phyloP scores from a whole-genome alignment of 225 moss, liverwort and hornwort genomes.

The Pseudoscleropodium purum region DNA sequence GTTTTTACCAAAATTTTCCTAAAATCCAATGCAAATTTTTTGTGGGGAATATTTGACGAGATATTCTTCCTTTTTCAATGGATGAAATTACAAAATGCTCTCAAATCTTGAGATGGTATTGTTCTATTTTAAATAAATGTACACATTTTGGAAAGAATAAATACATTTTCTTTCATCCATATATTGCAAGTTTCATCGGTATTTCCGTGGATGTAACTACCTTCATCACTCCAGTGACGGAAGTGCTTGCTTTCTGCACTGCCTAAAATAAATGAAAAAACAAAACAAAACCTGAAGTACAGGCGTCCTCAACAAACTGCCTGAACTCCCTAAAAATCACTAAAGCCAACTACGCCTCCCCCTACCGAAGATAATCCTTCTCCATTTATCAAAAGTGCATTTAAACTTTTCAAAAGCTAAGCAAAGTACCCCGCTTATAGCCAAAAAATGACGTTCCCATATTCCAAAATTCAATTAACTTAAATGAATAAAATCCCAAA shows the following conservation, averaged over 20 bases:
- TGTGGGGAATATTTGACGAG: rapidly evolving
- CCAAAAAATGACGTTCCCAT: too few species aligned
- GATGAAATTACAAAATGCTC: background rate
- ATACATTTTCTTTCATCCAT: too few species aligned
- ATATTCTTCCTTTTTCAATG: background rate
- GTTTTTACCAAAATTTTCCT: too few species aligned
- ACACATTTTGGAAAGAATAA: too few species aligned
- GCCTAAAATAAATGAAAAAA: background rate
- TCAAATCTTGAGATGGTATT: rapidly evolving
- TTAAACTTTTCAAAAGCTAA: background rate
- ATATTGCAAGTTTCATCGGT: background rate
- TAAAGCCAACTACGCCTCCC: background rate
- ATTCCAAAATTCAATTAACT: background rate
- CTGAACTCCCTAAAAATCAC: background rate
- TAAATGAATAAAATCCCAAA: background rate
- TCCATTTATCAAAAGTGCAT: background rate
- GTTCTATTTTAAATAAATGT: background rate
- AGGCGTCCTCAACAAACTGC: background rate
- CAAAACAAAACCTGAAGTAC: background rate
- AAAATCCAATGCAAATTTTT: rapidly evolving
- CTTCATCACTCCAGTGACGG: background rate
- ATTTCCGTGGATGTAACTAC: background rate
- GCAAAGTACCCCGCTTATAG: background rate
- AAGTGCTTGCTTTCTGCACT: background rate
- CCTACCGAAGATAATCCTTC: background rate